Percentiles rank a stretch among this genome's conserved stretches.
phyloP scores from a whole-genome alignment of 1,284 basidiomycete genomes.

The Tylopilus orsonianus region DNA sequence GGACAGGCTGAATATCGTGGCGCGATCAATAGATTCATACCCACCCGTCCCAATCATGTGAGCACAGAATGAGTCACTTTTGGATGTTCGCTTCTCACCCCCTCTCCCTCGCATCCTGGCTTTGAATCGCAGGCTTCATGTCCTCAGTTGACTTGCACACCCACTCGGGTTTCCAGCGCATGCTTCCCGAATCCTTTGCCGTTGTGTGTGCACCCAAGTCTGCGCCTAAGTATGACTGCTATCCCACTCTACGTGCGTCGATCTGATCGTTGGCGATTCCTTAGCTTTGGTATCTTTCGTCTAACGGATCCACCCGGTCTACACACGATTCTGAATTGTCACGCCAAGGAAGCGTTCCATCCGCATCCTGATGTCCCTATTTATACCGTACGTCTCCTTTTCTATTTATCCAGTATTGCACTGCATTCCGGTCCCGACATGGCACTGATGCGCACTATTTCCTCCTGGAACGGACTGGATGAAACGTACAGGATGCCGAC shows the following conservation, averaged over 20 bases:
- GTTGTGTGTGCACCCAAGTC: slow-evolving; percentile 85
- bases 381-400: slow-evolving; percentile 61
- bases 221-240: slow-evolving; percentile 61
- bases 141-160: slow-evolving; percentile 88
- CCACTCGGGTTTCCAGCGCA: slow-evolving; percentile 81
- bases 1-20: slow-evolving; percentile 3
- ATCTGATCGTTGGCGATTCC: background rate
- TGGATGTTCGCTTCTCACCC: slow-evolving; percentile 6
- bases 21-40: slow-evolving; percentile 75
- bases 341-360: slow-evolving; percentile 75
- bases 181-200: slow-evolving; percentile 88
- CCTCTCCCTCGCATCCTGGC: no score
- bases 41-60: slow-evolving; percentile 86
- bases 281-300: slow-evolving; percentile 82
- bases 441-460: slow-evolving; percentile 6
- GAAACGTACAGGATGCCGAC: slow-evolving; percentile 59
- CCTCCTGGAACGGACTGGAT: background rate
- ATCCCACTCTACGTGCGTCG: background rate
- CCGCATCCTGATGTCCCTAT: slow-evolving; percentile 79
- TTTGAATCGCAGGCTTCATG: slow-evolving; percentile 84
- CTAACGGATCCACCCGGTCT: slow-evolving; percentile 84
- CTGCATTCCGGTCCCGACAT: background rate
- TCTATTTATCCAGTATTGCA: background rate
- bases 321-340: slow-evolving; percentile 66
- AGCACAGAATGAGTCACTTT: slow-evolving; percentile 24